Percentiles rank a stretch among this genome's conserved stretches.
Evolutionary conservation across 768 basidiomycete genomes (phyloP).

Genomic region (Lactifluus rugatus): DNA sequence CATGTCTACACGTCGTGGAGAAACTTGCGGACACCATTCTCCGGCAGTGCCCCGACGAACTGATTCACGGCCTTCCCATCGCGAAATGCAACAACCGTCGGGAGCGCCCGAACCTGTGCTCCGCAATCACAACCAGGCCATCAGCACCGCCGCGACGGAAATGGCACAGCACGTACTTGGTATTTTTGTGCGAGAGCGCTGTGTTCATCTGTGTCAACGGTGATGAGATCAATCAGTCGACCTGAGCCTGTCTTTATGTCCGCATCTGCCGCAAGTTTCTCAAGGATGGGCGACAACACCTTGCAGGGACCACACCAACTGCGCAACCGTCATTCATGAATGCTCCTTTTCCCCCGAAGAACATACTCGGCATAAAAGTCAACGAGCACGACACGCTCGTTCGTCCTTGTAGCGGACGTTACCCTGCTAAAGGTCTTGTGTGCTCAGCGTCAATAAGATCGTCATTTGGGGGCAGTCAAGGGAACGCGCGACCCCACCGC

Average conservation of each 20-base stretch:
- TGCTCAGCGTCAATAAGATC: background rate
- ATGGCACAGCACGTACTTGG: constrained; percentile 29
- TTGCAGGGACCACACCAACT: constrained; percentile 81
- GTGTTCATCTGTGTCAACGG: constrained; percentile 55
- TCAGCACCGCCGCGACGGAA: background rate
- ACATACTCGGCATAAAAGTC: constrained; percentile 76
- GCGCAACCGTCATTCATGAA: background rate
- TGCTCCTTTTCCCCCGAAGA: background rate
- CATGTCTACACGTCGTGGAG: constrained; percentile 19
- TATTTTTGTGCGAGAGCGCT: constrained; percentile 40
- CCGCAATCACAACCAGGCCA: background rate
- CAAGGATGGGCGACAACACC: constrained; percentile 57
- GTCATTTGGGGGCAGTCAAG: background rate
- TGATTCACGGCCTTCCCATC: constrained; percentile 48
- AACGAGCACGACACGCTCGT: constrained; percentile 52
- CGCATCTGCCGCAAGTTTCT: constrained; percentile 43
- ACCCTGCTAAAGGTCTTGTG: constrained; percentile 30
- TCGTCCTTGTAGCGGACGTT: constrained; percentile 26
- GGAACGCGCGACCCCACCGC: constrained; percentile 27
- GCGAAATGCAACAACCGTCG: constrained; percentile 71
- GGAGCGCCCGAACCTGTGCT: constrained; percentile 60
- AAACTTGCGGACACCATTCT: constrained; percentile 24
- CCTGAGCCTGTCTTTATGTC: constrained; percentile 41
- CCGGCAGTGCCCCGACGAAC: constrained; percentile 41
- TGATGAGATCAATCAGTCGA: constrained; percentile 57